Evolutionary conservation across 495 filamentous ascomycete genomes (phyloP), one percentile per base, ranked within the genome.

Genomic region (Usnea hakonensis): DNA sequence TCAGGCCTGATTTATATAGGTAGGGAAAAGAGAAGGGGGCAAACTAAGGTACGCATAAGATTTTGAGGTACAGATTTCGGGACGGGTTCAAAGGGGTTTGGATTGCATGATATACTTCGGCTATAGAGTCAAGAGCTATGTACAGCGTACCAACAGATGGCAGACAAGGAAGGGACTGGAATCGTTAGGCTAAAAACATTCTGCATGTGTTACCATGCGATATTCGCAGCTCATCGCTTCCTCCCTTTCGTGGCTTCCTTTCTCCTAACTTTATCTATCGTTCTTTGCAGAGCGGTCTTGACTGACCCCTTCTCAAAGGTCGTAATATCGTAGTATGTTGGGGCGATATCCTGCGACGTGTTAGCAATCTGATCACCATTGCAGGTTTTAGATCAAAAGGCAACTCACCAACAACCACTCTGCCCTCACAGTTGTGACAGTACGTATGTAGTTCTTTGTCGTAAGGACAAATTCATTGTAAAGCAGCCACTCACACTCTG

Each of bases 401-500:
- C 13, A 55, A 85, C 90, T 74, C 80, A 95, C 90, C 75, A 97
- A 72, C 57, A 99, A 80, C 94, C 94, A 99, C 69, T 94, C 90
- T 2, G 84, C 81, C 61, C 79, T 80, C 36, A 89, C 83, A 16
- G 81, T 78, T 21, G 85, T 89, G 44, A 87, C 82, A 8, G 83
- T 89, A 36, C 86, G 72, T 40, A 89, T 81, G 62, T 95, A 99
- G 73, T 97, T 95, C 81, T 97, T 97, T 11, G 86, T 90, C 1
- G 94, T 99, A 60, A 99, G 84, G 6, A 97, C 95, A 68, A 97
- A 99, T 73, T 99, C 94, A 70, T 99, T 96, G 74, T 99, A 99
- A 1, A 99, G 77, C 35, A 99, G 89, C 95, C 95, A 99, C 68
- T 97, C 94, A 64, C 86, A 88, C 19, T 97, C 91, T 59, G 88